Base-by-base conservation (phyloP, 768 basidiomycete genomes). In the Macrocybe gigantea region DNA sequence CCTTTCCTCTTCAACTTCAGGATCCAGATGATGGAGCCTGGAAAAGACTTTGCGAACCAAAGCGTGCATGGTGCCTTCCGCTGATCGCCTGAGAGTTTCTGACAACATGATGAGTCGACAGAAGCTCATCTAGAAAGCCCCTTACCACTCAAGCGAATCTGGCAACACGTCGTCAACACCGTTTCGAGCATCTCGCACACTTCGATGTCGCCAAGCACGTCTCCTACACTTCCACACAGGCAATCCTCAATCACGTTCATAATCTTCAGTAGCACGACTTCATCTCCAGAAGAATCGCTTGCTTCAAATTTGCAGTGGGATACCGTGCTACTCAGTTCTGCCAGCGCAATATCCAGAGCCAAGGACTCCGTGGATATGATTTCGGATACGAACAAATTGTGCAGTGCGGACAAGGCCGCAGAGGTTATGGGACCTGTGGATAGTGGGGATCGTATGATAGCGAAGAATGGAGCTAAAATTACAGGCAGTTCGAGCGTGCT, bases 131-230 rank as follows among this genome's bases (percentile, higher is more conserved):
- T 44, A 52, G 38, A 14, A 41, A n/a, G 14, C 6, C 22, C 73
- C 88, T 52, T 56, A 95, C 93, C 93, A 58, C 89, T 90, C n/a
- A 97, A 72, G 47, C 96, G 77, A 80, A 96, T 94, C 63, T 97
- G 89, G 64, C 95, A 97, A 55, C 93, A 93, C 43, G 95, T 97
- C 8, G 93, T 95, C 55, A 99, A 66, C 5, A 97, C 95, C 1
- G 94, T 95, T 66, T 99, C 96, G 56, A 99, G 71, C 86, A 99
- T 93, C 67, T 97, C 96, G 62, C 96, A 99, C 11, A 98, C 85
- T 61, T 93, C 92, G 45, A 96, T 80, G 58, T 99, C 95, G 29
- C 89, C 91, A 33, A 98, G 75, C 7, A 74, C 71, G n/a, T 67
- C 63, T 1, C 89, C 86, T 30, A 90, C 80, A 48, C 65, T 69